Conservation (phyloP, 768 basidiomycete species). For the Auricularia auricula-judae region DNA sequence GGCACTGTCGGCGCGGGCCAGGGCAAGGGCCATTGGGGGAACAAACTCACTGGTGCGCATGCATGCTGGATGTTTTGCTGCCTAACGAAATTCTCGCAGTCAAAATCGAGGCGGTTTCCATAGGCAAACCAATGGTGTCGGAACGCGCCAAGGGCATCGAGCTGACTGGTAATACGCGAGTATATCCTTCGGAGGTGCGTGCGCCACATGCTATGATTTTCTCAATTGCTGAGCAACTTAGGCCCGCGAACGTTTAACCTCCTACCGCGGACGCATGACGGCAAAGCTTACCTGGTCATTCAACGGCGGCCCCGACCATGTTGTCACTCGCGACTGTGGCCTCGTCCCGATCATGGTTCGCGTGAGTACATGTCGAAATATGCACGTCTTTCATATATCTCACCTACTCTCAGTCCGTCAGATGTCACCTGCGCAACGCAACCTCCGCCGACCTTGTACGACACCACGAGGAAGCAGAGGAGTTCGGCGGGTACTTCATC, state of each 20-base stretch:
- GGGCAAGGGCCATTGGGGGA: constrained; percentile 57
- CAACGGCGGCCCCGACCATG: constrained; percentile 54
- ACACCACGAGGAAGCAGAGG: constrained; percentile 93
- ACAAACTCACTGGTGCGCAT: constrained; percentile 70
- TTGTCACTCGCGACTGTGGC: constrained; percentile 75
- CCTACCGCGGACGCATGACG: constrained; percentile 85
- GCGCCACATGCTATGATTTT: not conserved
- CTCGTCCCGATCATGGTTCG: constrained; percentile 94
- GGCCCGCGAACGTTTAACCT: constrained; percentile 88
- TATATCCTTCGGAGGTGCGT: constrained; percentile 82
- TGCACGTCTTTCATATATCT: not conserved
- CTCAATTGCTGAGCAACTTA: constrained; percentile 19
- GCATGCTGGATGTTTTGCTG: not conserved
- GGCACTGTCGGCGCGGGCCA: constrained; percentile 41
- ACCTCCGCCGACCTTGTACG: constrained; percentile 78
- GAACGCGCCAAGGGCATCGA: constrained; percentile 76
- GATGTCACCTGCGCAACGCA: constrained; percentile 84
- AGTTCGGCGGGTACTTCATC: constrained; percentile 97
- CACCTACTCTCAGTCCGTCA: constrained; percentile 50
- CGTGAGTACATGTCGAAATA: constrained; percentile 36
- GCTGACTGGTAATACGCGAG: constrained; percentile 30
- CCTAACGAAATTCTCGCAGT: constrained; percentile 35
- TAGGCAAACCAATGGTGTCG: constrained; percentile 77
- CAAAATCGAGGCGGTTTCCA: constrained; percentile 77
- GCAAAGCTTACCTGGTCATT: constrained; percentile 80